phyloP scores from a whole-genome alignment of 108 stramenopile species.

The Fragilariopsis cylindrus region DNA sequence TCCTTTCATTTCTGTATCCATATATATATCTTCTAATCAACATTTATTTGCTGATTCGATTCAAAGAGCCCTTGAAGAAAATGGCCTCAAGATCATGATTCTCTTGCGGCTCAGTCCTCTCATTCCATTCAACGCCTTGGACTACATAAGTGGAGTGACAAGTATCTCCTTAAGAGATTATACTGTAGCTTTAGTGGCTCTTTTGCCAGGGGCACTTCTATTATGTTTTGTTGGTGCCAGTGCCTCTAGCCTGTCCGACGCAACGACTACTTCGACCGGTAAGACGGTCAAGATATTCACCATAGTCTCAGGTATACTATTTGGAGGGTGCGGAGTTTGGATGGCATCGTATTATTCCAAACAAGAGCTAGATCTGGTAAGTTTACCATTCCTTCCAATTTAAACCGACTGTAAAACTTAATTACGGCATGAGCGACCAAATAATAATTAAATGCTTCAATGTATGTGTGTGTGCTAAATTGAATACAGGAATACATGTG shows the following conservation, averaged over 20 bases:
- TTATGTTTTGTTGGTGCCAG: slow-evolving; percentile 64
- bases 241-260: slow-evolving; percentile 53
- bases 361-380: slow-evolving; percentile 59
- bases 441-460: too few species aligned
- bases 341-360: slow-evolving; percentile 59
- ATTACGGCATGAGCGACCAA: too few species aligned
- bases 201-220: slow-evolving; percentile 62
- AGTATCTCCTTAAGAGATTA: slow-evolving; percentile 49
- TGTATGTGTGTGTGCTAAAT: too few species aligned
- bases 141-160: slow-evolving; percentile 69
- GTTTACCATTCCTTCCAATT: too few species aligned
- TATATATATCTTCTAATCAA: not conserved
- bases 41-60: not conserved
- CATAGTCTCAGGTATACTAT: slow-evolving; percentile 48
- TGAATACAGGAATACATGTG: too few species aligned
- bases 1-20: not conserved
- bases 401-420: too few species aligned
- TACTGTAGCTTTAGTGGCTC: slow-evolving; percentile 45
- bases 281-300: slow-evolving; percentile 32
- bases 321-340: slow-evolving; percentile 48
- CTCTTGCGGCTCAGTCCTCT: slow-evolving; percentile 68
- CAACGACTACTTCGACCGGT: slow-evolving; percentile 22
- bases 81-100: slow-evolving; percentile 44
- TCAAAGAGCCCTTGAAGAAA: slow-evolving; percentile 26
- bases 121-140: slow-evolving; percentile 69